Conservation (phyloP, 2,329 filamentous ascomycete genomes). For the Colletotrichum sp. region DNA sequence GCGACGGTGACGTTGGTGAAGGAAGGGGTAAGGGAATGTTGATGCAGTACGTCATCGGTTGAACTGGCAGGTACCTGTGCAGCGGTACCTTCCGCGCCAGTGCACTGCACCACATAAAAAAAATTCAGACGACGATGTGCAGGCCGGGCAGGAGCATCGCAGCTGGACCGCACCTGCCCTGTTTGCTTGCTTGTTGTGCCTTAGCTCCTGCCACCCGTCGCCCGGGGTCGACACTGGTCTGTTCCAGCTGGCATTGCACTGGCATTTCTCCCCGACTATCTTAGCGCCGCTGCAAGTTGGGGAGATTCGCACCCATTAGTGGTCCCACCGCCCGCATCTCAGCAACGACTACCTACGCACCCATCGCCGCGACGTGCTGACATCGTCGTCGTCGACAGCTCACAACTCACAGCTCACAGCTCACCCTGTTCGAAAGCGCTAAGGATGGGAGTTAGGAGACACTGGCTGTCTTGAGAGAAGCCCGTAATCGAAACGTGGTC, state of each 20-base stretch:
- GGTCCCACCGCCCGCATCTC: not conserved
- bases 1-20: constrained; percentile 13
- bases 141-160: not conserved
- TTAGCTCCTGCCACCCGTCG: not conserved
- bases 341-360: not conserved
- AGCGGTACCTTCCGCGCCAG: not conserved
- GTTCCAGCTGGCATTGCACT: constrained; percentile 3
- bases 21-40: constrained; percentile 10
- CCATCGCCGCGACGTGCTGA: not conserved
- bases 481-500: not conserved
- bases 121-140: not conserved
- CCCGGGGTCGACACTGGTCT: not conserved
- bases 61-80: not conserved
- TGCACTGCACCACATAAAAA: not conserved
- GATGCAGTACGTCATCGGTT: constrained; percentile 15
- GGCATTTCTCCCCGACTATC: not conserved
- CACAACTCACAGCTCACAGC: not conserved
- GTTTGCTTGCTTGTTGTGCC: not conserved
- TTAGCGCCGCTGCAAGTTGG: not conserved
- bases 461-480: not conserved
- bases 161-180: not conserved
- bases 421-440: not conserved
- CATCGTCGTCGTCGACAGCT: not conserved
- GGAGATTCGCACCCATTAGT: not conserved
- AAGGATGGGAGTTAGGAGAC: not conserved